Percentiles rank a stretch among this genome's conserved stretches.
These are phyloP conservation scores for Ogataea haglerorum DNA, from an alignment of 805 yeast genomes.

Conservation along the genomic window DNA sequence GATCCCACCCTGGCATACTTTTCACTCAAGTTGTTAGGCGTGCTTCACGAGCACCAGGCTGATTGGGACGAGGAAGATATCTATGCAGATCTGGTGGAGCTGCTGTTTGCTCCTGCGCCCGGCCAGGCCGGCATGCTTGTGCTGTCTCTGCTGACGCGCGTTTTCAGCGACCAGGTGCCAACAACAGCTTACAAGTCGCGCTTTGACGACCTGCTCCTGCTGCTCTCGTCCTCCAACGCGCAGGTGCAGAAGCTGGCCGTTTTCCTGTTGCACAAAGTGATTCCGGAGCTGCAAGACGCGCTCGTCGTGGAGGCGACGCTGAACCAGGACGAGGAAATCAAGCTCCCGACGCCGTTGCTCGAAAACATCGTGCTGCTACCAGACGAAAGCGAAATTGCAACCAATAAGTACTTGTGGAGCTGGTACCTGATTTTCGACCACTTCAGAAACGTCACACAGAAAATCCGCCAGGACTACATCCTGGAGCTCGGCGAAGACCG, in stretches of 20 bases:
- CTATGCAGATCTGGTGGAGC: conserved; percentile 42
- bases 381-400: conserved; percentile 34
- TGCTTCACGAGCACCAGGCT: conserved; percentile 30
- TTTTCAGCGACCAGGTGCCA: conserved; percentile 27
- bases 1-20: conserved; percentile 42
- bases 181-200: conserved; percentile 31
- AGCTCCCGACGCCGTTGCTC: conserved; percentile 42
- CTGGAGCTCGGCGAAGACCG: conserved; percentile 51
- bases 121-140: conserved; percentile 35
- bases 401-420: conserved; percentile 53
- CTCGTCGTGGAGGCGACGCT: conserved; percentile 61
- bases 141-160: conserved; percentile 32
- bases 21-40: conserved; percentile 42
- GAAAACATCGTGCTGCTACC: conserved; percentile 36
- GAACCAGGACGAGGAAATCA: conserved; percentile 35
- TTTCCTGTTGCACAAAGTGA: conserved; percentile 36
- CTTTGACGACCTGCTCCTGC: conserved; percentile 35
- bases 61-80: conserved; percentile 41
- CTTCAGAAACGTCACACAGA: conserved; percentile 62
- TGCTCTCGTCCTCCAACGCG: conserved; percentile 27
- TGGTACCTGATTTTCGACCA: conserved; percentile 65
- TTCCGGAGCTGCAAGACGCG: conserved; percentile 51
- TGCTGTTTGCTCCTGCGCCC: conserved; percentile 27
- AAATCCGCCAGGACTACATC: conserved; percentile 58
- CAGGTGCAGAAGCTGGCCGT: conserved; percentile 45